Percentiles rank a stretch among this genome's conserved stretches.
phyloP scores from a whole-genome alignment of 495 filamentous ascomycete species.

The Penicillium arizonense region DNA sequence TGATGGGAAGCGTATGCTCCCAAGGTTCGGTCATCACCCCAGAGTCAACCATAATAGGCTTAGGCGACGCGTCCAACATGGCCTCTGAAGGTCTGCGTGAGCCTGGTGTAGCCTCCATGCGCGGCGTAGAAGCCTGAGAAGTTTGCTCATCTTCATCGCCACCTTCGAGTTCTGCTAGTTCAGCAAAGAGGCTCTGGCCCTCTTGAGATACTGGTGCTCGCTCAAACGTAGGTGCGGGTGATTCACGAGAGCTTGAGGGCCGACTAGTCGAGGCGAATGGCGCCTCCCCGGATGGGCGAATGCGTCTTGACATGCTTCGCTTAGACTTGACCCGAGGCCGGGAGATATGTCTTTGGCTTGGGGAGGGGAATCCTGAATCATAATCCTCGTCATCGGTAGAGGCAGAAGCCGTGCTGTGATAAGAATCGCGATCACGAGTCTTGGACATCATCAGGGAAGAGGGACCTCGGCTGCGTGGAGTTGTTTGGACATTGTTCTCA shows the following conservation, averaged over 20 bases:
- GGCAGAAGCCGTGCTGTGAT: constrained; percentile 86
- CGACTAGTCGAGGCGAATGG: constrained; percentile 49
- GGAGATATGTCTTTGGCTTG: constrained; percentile 59
- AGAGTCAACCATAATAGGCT: constrained; percentile 68
- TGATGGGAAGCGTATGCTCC: constrained; percentile 20
- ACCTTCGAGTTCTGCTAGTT: constrained; percentile 73
- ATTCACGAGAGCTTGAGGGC: constrained; percentile 51
- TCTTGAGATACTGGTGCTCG: constrained; percentile 49
- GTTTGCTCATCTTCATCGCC: constrained; percentile 60
- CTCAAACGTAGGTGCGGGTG: constrained; percentile 43
- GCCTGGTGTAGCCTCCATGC: constrained; percentile 36
- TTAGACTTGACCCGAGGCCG: constrained; percentile 68
- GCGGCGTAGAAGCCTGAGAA: constrained; percentile 54
- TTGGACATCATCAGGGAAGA: constrained; percentile 45
- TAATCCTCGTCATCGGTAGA: constrained; percentile 77
- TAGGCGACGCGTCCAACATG: constrained; percentile 24
- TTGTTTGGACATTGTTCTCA: constrained; percentile 56
- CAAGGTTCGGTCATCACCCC: constrained; percentile 87
- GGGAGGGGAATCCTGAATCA: constrained; percentile 53
- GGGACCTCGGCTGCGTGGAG: constrained; percentile 40
- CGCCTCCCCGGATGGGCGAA: constrained; percentile 65
- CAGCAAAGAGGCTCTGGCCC: constrained; percentile 84
- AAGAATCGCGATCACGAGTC: constrained; percentile 61
- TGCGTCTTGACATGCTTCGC: constrained; percentile 60
- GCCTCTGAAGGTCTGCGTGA: constrained; percentile 41